phyloP scores from a whole-genome alignment of 2,329 filamentous ascomycete genomes.

The Phialophora verrucosa region DNA sequence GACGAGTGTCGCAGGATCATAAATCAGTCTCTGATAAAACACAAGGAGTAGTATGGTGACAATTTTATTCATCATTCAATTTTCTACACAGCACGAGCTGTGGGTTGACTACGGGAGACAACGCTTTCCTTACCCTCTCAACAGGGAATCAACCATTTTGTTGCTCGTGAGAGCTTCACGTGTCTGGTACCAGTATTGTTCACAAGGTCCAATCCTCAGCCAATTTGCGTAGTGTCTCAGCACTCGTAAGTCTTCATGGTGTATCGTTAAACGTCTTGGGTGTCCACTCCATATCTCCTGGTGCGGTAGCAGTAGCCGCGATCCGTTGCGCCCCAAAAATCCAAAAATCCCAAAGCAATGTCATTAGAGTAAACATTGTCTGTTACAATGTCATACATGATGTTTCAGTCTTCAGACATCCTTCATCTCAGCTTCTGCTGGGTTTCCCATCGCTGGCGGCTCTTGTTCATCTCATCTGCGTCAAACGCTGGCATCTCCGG shows the following conservation, averaged over 20 bases:
- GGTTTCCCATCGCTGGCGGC: conserved; percentile 56
- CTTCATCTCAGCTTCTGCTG: conserved; percentile 40
- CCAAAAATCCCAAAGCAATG: conserved; percentile 23
- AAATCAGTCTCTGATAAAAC: background rate
- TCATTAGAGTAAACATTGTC: conserved; percentile 21
- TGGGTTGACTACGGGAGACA: background rate
- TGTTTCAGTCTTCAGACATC: conserved; percentile 21
- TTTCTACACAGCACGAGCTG: background rate
- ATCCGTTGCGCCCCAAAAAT: conserved; percentile 22
- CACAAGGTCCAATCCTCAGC: conserved; percentile 21
- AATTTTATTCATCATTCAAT: conserved; percentile 1
- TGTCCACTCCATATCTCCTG: conserved; percentile 12
- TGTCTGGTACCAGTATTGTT: conserved; percentile 25
- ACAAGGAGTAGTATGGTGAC: background rate
- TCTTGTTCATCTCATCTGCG: conserved; percentile 55
- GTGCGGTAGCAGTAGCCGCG: conserved; percentile 38
- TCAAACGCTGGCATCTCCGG: conserved; percentile 51
- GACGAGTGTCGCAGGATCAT: background rate
- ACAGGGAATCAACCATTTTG: conserved; percentile 18
- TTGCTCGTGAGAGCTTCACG: conserved; percentile 33
- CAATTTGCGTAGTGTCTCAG: conserved; percentile 15
- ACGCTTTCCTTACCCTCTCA: background rate
- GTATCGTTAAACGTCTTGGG: conserved; percentile 34
- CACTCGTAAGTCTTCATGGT: conserved; percentile 27
- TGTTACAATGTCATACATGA: conserved; percentile 28